Evolutionary conservation across 106 monocot species (phyloP), one percentile per base, ranked within the genome.

Genomic region (Phalaenopsis equestris): DNA sequence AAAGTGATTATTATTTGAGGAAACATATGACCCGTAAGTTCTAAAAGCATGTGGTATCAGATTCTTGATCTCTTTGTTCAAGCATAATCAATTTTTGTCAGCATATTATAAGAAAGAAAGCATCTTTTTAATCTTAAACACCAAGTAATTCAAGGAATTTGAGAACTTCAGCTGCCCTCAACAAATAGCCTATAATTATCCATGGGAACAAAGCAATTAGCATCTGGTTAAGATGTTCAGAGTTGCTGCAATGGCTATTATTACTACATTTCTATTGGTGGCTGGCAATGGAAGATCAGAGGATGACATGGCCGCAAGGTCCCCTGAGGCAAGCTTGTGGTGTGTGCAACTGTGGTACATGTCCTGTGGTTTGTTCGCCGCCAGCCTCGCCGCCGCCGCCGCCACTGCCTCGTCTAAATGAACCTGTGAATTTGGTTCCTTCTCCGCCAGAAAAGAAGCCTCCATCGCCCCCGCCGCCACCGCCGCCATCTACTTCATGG

Each of bases 261-360:
- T 76, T 30, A 14, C 73, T 30, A 14, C 73, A 39, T 24, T 84
- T 45, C 18, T 84, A n/a, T 73, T 42, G 21, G 8, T 42, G 72
- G 37, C 42, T 43, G 73, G 67, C 23, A 41, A 46, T 15, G 76
- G 41, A 19, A 38, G 43, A 73, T 73, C 57, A 30, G 82, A 80
- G 75, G 80, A 77, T 16, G 18, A 49, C 37, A 12, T 36, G 46
- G 77, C 52, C 21, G 72, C 77, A 16, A 37, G 52, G 49, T 76
- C 80, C 12, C 85, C 85, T 18, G 81, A 85, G 77, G 56, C 65
- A 1, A 84, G 83, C 49, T 41, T 79, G 61, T 45, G 83, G 15
- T 90, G 90, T 81, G 48, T 82, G 86, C 46, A 81, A 88, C 80
- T 90, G 90, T 61, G 85, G 83, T 24, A 86, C 88, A 14, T 90